Base-by-base conservation (phyloP, 2,329 filamentous ascomycete species). In the Stachybotrys echinatus region DNA sequence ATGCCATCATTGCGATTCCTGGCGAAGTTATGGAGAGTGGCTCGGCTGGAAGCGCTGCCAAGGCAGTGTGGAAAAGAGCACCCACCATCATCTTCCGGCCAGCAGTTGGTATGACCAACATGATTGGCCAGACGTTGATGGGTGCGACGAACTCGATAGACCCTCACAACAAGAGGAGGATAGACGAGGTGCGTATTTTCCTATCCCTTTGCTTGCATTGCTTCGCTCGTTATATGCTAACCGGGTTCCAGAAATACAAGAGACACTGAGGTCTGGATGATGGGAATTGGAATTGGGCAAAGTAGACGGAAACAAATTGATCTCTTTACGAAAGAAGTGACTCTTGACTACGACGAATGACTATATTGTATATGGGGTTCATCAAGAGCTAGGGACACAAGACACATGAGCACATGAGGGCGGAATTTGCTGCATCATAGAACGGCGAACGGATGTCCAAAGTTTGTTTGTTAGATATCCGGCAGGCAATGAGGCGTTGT, bases 1-100 rank as follows among this genome's bases (percentile, higher is more conserved):
- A 99, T 69, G 94, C 92, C 10, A 90, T 99, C 51, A 92, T 99
- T 59, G 94, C 92, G 2, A 89, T 99, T 22, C 92, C 94, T 1
- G 89, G 87, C 0, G 92, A 97, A 65, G 82, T 95, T 1, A 86
- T 95, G 76, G 91, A 96, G 61, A 91, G 88, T 60, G 81, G 84
- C 20, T 91, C 83, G 52, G 92, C 92, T 1, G 82, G 84, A 40
- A 90, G 89, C 2, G 90, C 88, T 1, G 89, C 90, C 14, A 84
- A 76, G 61, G 92, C 87, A 2, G 84, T 99, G 18, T 77, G 86
- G 53, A 86, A 81, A 65, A 83, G 89, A 58, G 91, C 92, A 23
- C 94, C 94, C n/a, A 96, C 92, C 0, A 89, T 97, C 19, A 87
- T 99, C 47, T 82, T 99, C 58, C 77, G 92, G 49, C 94, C 94